Conservation (phyloP, 306 rosid genomes). For the Parietaria judaica region DNA sequence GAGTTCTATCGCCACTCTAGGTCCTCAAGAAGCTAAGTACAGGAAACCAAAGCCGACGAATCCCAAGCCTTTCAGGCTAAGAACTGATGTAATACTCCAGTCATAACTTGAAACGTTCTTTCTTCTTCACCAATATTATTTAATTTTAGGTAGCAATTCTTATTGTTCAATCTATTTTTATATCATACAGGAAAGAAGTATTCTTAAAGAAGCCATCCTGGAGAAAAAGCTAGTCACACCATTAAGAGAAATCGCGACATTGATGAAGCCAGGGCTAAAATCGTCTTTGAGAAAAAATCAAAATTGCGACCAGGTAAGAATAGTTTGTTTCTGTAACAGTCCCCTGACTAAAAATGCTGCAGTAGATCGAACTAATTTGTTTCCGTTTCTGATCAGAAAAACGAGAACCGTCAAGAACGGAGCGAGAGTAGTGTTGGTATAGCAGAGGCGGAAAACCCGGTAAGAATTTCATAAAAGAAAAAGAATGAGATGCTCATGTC, state of each 20-base stretch:
- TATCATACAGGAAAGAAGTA: constrained; percentile 64
- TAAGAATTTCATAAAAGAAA: constrained; percentile 14
- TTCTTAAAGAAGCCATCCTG: constrained; percentile 77
- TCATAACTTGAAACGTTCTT: constrained; percentile 21
- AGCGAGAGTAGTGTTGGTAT: constrained; percentile 23
- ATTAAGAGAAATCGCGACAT: constrained; percentile 37
- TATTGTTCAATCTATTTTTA: background rate
- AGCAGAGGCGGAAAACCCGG: constrained; percentile 25
- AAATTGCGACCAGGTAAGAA: constrained; percentile 25
- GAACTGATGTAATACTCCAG: constrained; percentile 58
- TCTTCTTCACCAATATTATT: constrained; percentile 4
- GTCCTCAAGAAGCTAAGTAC: constrained; percentile 51
- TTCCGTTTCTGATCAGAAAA: constrained; percentile 23
- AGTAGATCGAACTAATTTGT: background rate
- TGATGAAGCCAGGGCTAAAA: constrained; percentile 27
- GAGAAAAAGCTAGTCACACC: constrained; percentile 50
- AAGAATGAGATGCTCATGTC: too few species aligned
- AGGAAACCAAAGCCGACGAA: constrained; percentile 71
- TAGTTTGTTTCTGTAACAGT: background rate
- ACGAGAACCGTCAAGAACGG: constrained; percentile 22
- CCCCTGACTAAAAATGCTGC: background rate
- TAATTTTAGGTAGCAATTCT: background rate
- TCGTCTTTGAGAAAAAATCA: constrained; percentile 23
- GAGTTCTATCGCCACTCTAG: constrained; percentile 28
- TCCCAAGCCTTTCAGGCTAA: constrained; percentile 89